Percentiles rank a stretch among this genome's conserved stretches.
Evolutionary conservation across 495 filamentous ascomycete genomes (phyloP).

Genomic region (Rhizodiscina lignyota): DNA sequence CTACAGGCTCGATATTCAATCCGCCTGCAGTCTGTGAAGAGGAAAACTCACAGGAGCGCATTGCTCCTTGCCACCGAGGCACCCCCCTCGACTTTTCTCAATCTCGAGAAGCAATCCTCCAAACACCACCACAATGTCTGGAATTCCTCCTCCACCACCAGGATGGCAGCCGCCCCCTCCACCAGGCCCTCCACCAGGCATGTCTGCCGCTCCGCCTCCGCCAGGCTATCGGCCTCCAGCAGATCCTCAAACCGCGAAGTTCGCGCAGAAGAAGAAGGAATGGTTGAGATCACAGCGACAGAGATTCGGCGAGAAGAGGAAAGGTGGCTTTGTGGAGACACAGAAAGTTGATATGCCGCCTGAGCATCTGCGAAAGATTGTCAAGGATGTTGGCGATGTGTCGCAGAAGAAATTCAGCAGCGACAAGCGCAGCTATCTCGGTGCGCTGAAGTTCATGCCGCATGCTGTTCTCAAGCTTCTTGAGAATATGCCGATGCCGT

Average conservation of each 20-base stretch:
- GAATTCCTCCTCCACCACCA: slow-evolving; percentile 56
- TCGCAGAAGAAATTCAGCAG: slow-evolving; percentile 99
- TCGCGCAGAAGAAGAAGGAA: slow-evolving; percentile 96
- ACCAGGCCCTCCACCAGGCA: slow-evolving; percentile 44
- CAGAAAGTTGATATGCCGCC: slow-evolving; percentile 99
- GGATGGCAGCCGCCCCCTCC: slow-evolving; percentile 62
- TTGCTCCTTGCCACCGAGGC: too few species aligned
- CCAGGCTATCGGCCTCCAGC: slow-evolving; percentile 74
- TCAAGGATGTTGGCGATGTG: slow-evolving; percentile 96
- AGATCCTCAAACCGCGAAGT: slow-evolving; percentile 83
- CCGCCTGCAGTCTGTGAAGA: too few species aligned
- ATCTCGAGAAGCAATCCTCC: too few species aligned
- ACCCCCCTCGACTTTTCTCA: too few species aligned
- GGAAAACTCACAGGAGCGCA: too few species aligned
- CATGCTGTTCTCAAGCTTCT: slow-evolving; percentile 97
- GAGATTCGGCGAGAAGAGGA: slow-evolving; percentile 91
- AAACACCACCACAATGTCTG: slow-evolving; percentile 48
- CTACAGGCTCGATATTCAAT: too few species aligned
- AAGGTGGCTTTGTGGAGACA: slow-evolving; percentile 89
- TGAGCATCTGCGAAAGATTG: slow-evolving; percentile 95
- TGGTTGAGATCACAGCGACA: slow-evolving; percentile 88
- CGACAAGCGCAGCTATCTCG: slow-evolving; percentile 96
- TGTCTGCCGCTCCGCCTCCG: slow-evolving; percentile 66
- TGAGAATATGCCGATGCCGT: slow-evolving; percentile 99
- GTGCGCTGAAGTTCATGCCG: slow-evolving; percentile 97